These are phyloP conservation scores for Camptophora hylomeconis DNA, from an alignment of 2,329 filamentous ascomycete genomes.

Conservation along the genomic window DNA sequence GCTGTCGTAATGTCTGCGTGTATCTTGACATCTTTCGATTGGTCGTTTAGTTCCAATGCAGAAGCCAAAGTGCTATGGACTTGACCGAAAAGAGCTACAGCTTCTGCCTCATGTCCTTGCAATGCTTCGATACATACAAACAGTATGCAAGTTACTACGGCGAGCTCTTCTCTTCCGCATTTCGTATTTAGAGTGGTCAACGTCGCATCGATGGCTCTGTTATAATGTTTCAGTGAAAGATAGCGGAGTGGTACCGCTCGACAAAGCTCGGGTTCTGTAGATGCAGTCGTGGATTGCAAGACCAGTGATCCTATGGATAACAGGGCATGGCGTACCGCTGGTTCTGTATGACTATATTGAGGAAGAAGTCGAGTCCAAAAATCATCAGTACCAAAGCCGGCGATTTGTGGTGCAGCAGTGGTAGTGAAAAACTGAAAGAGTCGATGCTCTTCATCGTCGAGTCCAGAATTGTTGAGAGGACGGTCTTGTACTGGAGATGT, in stretches of 20 bases:
- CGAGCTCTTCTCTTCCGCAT: not conserved
- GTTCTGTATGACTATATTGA: conserved; percentile 7
- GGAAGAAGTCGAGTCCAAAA: conserved; percentile 7
- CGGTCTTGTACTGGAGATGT: no score
- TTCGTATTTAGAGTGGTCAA: not conserved
- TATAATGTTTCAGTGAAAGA: conserved; percentile 4
- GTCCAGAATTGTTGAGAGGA: no score
- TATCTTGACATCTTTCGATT: no score
- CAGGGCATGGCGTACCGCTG: conserved; percentile 5
- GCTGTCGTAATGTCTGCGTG: no score
- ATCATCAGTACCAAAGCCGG: no score
- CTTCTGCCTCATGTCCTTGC: conserved; percentile 3
- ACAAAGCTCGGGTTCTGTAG: conserved; percentile 1
- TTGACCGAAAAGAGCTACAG: conserved; percentile 2
- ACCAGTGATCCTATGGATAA: conserved; percentile 4
- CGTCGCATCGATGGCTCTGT: conserved; percentile 4
- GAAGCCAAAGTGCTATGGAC: no score
- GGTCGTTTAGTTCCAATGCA: no score
- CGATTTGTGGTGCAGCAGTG: no score
- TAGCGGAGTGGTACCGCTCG: not conserved
- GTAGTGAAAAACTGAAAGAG: conserved; percentile 3
- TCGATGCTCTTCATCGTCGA: conserved; percentile 2
- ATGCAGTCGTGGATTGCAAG: not conserved
- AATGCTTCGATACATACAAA: conserved; percentile 4
- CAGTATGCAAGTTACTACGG: conserved; percentile 3